These are phyloP conservation scores for Pinus albicaulis DNA, from an alignment of 75 land plant species.

Conservation along the genomic window DNA sequence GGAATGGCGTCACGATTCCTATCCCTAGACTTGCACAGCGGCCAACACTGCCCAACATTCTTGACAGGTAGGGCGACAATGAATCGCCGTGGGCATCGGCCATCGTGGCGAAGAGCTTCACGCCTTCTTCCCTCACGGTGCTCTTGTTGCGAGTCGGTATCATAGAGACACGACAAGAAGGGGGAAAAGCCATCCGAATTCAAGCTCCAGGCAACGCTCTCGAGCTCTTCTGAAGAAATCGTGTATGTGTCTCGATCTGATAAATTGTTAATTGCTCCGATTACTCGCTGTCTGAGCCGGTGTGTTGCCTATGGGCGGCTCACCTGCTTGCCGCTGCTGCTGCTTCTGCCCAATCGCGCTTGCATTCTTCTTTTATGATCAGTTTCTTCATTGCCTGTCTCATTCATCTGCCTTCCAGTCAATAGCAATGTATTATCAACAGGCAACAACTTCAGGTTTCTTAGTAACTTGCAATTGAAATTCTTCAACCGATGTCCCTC, in stretches of 20 bases:
- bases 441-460: too few species aligned
- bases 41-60: conserved; percentile 55
- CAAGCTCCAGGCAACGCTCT: conserved; percentile 52
- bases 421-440: too few species aligned
- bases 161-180: conserved; percentile 64
- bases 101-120: conserved; percentile 50
- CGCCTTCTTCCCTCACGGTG: conserved; percentile 72
- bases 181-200: conserved; percentile 55
- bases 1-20: too few species aligned
- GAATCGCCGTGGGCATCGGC: conserved; percentile 51
- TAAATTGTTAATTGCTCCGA: conserved; percentile 29
- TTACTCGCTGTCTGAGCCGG: too few species aligned
- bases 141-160: conserved; percentile 68
- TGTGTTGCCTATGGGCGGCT: too few species aligned
- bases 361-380: too few species aligned
- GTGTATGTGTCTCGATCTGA: conserved; percentile 88
- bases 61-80: conserved; percentile 54
- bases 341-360: not conserved
- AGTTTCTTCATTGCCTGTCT: too few species aligned
- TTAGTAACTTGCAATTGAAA: too few species aligned
- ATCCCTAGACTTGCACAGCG: too few species aligned
- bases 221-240: conserved; percentile 63
- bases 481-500: too few species aligned
- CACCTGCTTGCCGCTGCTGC: too few species aligned
- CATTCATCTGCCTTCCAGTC: too few species aligned